Percentiles rank a stretch among this genome's conserved stretches.
Evolutionary conservation across 2,329 filamentous ascomycete genomes (phyloP).

Genomic region (Phoma herbarum): DNA sequence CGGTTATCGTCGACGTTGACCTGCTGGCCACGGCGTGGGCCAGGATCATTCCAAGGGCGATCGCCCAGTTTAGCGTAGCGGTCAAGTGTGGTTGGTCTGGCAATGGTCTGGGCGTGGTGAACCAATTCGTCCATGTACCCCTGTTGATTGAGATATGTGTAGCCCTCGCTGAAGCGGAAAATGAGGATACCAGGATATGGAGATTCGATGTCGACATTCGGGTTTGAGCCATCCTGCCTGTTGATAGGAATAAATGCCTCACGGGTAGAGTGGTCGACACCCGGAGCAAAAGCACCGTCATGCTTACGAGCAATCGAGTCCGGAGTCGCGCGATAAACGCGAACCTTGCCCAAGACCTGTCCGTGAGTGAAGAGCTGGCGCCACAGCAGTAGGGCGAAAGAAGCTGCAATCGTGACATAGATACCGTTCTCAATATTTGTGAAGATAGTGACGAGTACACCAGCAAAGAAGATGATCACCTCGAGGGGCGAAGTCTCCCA

Average conservation of each 20-base stretch:
- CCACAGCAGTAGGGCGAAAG: constrained; percentile 80
- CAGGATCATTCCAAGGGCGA: constrained; percentile 94
- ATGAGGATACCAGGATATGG: constrained; percentile 95
- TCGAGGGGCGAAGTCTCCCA: constrained; percentile 93
- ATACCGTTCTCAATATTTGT: constrained; percentile 89
- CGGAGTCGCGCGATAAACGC: constrained; percentile 83
- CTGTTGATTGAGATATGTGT: constrained; percentile 95
- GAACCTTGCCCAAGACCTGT: constrained; percentile 77
- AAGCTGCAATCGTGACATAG: constrained; percentile 83
- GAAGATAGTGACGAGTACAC: constrained; percentile 87
- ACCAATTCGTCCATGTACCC: constrained; percentile 79
- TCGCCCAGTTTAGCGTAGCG: constrained; percentile 67
- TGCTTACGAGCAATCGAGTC: constrained; percentile 70
- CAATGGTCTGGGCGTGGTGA: constrained; percentile 62
- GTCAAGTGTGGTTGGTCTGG: constrained; percentile 77
- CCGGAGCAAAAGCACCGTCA: constrained; percentile 24
- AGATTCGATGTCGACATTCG: constrained; percentile 76
- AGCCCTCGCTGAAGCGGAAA: constrained; percentile 93
- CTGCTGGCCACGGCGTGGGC: constrained; percentile 68
- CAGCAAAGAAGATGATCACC: constrained; percentile 90
- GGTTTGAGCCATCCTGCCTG: constrained; percentile 91
- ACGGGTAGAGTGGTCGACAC: constrained; percentile 25
- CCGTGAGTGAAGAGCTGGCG: constrained; percentile 84
- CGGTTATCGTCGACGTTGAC: constrained; percentile 59
- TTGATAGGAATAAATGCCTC: constrained; percentile 72